Conservation (phyloP, 176 grass and related monocot species). For the Aegilops tauschii region DNA sequence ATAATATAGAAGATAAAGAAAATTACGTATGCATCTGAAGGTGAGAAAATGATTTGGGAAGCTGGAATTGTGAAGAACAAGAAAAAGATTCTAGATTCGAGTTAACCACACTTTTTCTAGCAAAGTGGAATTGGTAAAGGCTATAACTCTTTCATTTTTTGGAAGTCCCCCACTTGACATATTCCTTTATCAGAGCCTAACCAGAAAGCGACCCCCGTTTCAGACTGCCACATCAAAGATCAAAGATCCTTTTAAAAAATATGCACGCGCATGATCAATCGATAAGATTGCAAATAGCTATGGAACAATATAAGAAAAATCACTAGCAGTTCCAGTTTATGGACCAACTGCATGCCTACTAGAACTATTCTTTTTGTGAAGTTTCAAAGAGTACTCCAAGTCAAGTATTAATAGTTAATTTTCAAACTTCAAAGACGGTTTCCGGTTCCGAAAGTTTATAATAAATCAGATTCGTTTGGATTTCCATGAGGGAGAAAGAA, state of each 20-base stretch:
- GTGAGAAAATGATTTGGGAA: background rate
- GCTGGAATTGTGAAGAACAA: background rate
- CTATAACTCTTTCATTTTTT: background rate
- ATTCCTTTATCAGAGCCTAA: background rate
- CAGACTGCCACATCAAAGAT: background rate
- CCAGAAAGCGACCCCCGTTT: slow-evolving; percentile 32
- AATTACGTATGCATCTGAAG: background rate
- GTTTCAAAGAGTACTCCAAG: background rate
- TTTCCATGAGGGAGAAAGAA: background rate
- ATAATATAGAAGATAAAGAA: background rate
- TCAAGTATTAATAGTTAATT: background rate
- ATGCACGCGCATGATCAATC: background rate
- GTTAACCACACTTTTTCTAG: background rate
- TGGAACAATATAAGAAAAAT: background rate
- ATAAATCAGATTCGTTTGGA: background rate
- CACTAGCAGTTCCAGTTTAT: background rate
- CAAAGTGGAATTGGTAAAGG: background rate
- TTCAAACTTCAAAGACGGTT: background rate
- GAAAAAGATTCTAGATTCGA: background rate
- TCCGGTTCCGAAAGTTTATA: background rate
- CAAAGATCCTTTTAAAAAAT: background rate
- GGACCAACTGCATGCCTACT: background rate
- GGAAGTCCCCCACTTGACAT: slow-evolving; percentile 10
- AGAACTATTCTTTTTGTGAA: background rate
- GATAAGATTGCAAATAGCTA: background rate